These are phyloP conservation scores for Penicillium herquei DNA, from an alignment of 495 filamentous ascomycete genomes.

Conservation along the genomic window DNA sequence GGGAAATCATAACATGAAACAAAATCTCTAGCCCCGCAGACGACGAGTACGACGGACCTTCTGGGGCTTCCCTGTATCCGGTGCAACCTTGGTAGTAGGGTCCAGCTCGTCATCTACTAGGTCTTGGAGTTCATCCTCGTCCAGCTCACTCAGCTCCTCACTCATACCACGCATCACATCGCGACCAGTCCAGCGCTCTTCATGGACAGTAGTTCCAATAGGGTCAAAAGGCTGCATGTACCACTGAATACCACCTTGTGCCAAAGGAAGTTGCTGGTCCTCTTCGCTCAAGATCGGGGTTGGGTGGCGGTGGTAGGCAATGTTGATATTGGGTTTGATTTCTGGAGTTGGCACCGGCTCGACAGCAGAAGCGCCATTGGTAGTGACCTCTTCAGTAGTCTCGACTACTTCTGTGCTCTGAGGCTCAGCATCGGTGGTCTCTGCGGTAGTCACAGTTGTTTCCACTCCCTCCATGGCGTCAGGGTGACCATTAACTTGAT, in stretches of 20 bases:
- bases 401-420: conserved; percentile 2
- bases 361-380: conserved; percentile 9
- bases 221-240: conserved; percentile 83
- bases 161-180: conserved; percentile 76
- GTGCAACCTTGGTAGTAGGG: conserved; percentile 10
- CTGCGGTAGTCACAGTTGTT: not conserved
- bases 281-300: conserved; percentile 33
- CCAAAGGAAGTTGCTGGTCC: conserved; percentile 55
- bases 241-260: conserved; percentile 79
- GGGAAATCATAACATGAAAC: not conserved
- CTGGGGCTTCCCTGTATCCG: conserved; percentile 12
- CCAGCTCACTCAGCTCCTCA: conserved; percentile 84
- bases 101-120: conserved; percentile 50
- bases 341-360: conserved; percentile 15
- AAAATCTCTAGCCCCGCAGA: conserved; percentile 33
- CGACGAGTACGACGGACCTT: conserved; percentile 42
- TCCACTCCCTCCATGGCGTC: conserved; percentile 25
- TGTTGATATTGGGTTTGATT: conserved; percentile 7
- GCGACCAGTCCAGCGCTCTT: conserved; percentile 75
- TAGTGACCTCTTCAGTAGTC: not conserved
- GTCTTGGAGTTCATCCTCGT: conserved; percentile 77
- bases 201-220: conserved; percentile 69
- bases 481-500: conserved; percentile 4
- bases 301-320: conserved; percentile 21
- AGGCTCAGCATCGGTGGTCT: conserved; percentile 1